Evolutionary conservation across 2,329 filamentous ascomycete genomes (phyloP), one percentile per base, ranked within the genome.

Genomic region (Cladophialophora carrionii): DNA sequence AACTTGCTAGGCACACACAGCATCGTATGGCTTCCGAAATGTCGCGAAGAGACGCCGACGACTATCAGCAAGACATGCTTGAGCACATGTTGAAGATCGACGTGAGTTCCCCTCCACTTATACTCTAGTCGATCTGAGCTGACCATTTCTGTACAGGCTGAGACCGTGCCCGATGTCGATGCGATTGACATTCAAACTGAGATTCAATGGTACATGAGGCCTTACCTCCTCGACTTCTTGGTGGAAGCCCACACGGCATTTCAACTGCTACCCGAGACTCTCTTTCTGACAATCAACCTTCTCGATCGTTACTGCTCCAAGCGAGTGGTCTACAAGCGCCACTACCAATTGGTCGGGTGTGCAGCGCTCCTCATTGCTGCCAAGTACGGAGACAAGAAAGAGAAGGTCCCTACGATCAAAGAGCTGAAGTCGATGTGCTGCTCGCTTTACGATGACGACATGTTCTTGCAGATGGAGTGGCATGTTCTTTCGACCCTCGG

Each of bases 381-480:
- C 79, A 99, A 99, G 84, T 99, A 98, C 76, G 94, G 94, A 64
- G 95, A 99, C 81, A 94, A 95, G 83, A 99, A 99, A 83, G 95
- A 99, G 76, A 88, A 93, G 58, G 95, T 99, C n/a, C 95, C 95
- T 4, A 95, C 96, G 70, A 96, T 99, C 76, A 88, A 92, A 76
- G 95, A 99, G 78, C 84, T 99, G 70, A 96, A 96, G 85, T 96
- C 94, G 72, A 98, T 99, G 95, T 99, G 95, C 85, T 98, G 95
- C 80, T 93, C 91, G 43, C 85, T 98, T 46, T 99, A 99, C 80
- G 95, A 99, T 74, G 92, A 96, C 57, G 94, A 96, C 81, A 99
- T 99, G 95, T 99, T 99, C 81, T 94, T 93, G 10, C 95, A 99
- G 79, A 99, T 99, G 95, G 95, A 99, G 82, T 98, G 96, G 93